Percentiles rank a stretch among this genome's conserved stretches.
Conservation (phyloP, 805 yeast genomes). For the Ogataea ganodermae region DNA sequence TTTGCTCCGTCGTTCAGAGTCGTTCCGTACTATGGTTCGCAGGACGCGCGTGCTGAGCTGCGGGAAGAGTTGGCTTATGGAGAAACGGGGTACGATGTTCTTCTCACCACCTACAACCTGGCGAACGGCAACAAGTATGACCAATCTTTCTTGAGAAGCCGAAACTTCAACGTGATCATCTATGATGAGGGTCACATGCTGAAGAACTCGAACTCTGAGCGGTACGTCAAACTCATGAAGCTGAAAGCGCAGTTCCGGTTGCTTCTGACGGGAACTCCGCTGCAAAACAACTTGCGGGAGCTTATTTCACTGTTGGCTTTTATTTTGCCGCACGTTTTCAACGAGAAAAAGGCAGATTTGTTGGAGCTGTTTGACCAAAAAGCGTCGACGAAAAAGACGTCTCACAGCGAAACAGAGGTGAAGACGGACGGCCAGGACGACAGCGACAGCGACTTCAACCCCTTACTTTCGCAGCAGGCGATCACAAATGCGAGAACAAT, state of each 20-base stretch:
- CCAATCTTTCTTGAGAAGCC: slow-evolving; percentile 70
- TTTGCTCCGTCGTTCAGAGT: slow-evolving; percentile 82
- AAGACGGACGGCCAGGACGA: slow-evolving; percentile 33
- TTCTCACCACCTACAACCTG: slow-evolving; percentile 90
- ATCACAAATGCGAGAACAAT: slow-evolving; percentile 90
- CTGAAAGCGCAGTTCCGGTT: slow-evolving; percentile 82
- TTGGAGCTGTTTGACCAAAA: slow-evolving; percentile 84
- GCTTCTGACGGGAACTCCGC: slow-evolving; percentile 92
- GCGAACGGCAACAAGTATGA: slow-evolving; percentile 88
- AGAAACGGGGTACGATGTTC: slow-evolving; percentile 69
- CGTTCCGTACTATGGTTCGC: slow-evolving; percentile 93
- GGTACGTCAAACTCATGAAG: slow-evolving; percentile 85
- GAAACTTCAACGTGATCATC: slow-evolving; percentile 82
- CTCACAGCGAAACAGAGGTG: slow-evolving; percentile 22
- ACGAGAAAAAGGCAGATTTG: slow-evolving; percentile 78
- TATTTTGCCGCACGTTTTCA: slow-evolving; percentile 81
- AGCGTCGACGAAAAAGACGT: slow-evolving; percentile 61
- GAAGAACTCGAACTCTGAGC: slow-evolving; percentile 83
- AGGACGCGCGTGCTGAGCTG: slow-evolving; percentile 79
- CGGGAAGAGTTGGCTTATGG: slow-evolving; percentile 62
- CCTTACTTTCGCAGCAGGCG: slow-evolving; percentile 86
- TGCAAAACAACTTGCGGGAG: slow-evolving; percentile 90
- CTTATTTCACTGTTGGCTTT: slow-evolving; percentile 87
- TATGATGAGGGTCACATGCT: slow-evolving; percentile 98
- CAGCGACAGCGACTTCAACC: slow-evolving; percentile 59